Evolutionary conservation across 768 basidiomycete genomes (phyloP).

Genomic region (Suillus brevipes): DNA sequence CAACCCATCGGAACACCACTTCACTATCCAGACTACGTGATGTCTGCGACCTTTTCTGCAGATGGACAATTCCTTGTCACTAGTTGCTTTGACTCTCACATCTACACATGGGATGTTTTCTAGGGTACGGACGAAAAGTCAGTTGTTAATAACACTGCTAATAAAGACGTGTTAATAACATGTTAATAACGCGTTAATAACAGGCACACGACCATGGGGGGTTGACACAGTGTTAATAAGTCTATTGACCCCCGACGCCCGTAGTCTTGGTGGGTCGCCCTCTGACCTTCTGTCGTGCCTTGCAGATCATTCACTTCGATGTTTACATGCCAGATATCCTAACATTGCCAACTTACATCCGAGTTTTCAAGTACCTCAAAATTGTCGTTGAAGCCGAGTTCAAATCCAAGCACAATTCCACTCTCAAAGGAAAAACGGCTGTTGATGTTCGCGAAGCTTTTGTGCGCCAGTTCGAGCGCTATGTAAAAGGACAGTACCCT

Average conservation of each 20-base stretch:
- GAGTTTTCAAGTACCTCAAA: neutral
- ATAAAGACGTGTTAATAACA: neutral
- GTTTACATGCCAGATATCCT: neutral
- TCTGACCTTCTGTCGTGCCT: neutral
- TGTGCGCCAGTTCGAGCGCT: neutral
- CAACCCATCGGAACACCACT: too few species aligned
- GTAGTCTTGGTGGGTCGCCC: conserved; percentile 22
- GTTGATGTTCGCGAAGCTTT: neutral
- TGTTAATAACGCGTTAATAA: neutral
- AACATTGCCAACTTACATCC: neutral
- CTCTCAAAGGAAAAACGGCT: too few species aligned
- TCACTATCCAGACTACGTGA: too few species aligned
- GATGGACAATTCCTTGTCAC: too few species aligned
- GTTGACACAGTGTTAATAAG: neutral
- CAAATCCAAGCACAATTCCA: neutral
- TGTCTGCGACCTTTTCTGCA: too few species aligned
- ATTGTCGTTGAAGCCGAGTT: neutral
- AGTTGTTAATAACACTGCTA: neutral
- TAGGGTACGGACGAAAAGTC: neutral
- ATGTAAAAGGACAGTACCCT: neutral
- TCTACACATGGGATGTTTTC: neutral
- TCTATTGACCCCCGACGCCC: conserved; percentile 1
- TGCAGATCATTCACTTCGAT: neutral
- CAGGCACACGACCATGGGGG: neutral
- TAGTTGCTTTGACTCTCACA: too few species aligned